Evolutionary conservation across 176 grass and related monocot species (phyloP), one percentile per base, ranked within the genome.

Genomic region (Alopecurus myosuroides): DNA sequence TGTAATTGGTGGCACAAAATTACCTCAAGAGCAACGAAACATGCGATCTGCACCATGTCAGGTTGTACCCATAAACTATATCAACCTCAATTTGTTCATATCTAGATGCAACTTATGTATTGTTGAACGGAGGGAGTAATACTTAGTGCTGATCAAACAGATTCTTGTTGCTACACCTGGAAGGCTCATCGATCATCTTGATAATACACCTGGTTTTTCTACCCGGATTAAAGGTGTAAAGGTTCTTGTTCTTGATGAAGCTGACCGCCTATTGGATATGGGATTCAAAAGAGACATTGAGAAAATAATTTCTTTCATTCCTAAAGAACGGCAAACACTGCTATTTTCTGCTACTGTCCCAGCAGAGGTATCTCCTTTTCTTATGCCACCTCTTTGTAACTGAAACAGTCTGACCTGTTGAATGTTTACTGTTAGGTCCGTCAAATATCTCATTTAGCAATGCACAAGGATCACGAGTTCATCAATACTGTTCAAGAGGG

Each of bases 271-370:
- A 70, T 89, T 96, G 74, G 97, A 99, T 87, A 99, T 99, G 93
- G 93, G 97, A 58, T 99, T 99, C 81, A 82, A 88, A 74, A 99
- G 85, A 85, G 97, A 95, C 82, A 95, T 98, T 83, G 97, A 99
- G 81, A 95, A 87, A 74, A 96, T 99, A 86, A 82, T 99, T 82
- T 39, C 85, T 72, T 85, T 83, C 76, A 85, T 96, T 76, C 97
- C 97, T 64, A 99, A 92, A 91, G 89, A 96, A 77, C 75, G 97
- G 17, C 97, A 95, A 74, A 95, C 97, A 39, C 93, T 96, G 66
- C 34, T 99, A 58, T 99, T 98, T 89, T 99, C 97, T 87, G 97
- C 97, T 86, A 96, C 93, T 76, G 89, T 96, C 89, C 79, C 97
- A 61, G 87, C 84, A 81, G 93, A 94, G 97, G 97, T 96, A 92